phyloP scores from a whole-genome alignment of 2,329 filamentous ascomycete species.

The Dactylella cylindrospora region DNA sequence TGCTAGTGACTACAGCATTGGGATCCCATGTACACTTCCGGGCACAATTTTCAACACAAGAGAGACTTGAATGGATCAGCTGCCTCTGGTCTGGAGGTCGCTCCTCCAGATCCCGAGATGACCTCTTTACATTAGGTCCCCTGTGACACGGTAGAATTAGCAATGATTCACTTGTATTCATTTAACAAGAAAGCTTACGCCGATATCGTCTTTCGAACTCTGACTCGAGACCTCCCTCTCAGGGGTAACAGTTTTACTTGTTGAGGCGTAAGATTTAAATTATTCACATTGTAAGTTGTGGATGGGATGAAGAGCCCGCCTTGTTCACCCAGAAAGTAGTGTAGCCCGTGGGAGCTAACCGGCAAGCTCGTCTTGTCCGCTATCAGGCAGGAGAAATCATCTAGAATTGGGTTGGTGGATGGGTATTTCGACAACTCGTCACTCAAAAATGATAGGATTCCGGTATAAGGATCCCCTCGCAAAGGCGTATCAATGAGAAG shows the following conservation, averaged over 20 bases:
- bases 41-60: slow-evolving; percentile 35
- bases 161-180: not conserved
- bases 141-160: slow-evolving; percentile 6
- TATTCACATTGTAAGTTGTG: not conserved
- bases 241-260: slow-evolving; percentile 33
- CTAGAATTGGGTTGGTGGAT: slow-evolving; percentile 10
- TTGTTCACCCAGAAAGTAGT: slow-evolving; percentile 36
- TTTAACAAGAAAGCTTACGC: slow-evolving; percentile 11
- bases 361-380: slow-evolving; percentile 29
- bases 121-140: slow-evolving; percentile 31
- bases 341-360: slow-evolving; percentile 13
- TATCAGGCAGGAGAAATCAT: slow-evolving; percentile 22
- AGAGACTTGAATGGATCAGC: slow-evolving; percentile 28
- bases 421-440: slow-evolving; percentile 34
- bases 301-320: slow-evolving; percentile 9
- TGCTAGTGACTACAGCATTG: slow-evolving; percentile 25
- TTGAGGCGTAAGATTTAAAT: slow-evolving; percentile 6
- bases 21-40: slow-evolving; percentile 42
- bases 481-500: slow-evolving; percentile 32
- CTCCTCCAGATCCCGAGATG: slow-evolving; percentile 21
- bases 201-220: slow-evolving; percentile 40
- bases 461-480: slow-evolving; percentile 32
- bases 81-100: slow-evolving; percentile 34
- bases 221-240: slow-evolving; percentile 35
- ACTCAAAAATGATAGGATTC: slow-evolving; percentile 27